Conservation (phyloP, 352 stramenopile species). For the Pythium sp. region DNA sequence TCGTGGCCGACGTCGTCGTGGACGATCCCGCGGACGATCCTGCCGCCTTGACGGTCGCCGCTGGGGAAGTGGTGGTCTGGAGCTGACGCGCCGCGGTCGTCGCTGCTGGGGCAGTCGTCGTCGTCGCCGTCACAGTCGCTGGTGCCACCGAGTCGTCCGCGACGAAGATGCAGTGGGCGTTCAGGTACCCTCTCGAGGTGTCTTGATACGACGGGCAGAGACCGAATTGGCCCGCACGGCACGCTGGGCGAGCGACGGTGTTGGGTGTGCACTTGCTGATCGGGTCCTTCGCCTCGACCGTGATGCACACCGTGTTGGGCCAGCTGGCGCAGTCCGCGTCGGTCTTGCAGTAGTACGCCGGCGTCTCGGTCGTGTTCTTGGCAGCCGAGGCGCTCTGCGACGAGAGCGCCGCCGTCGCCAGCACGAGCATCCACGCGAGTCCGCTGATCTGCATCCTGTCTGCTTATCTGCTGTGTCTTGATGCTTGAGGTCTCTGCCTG, state of each 20-base stretch:
- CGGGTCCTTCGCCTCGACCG: constrained; percentile 68
- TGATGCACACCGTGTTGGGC: constrained; percentile 72
- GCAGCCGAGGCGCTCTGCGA: constrained; percentile 7
- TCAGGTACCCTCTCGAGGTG: constrained; percentile 67
- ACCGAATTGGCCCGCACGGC: constrained; percentile 54
- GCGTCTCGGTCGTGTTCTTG: constrained; percentile 9
- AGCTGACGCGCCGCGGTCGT: constrained; percentile 9
- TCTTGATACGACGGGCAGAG: constrained; percentile 83
- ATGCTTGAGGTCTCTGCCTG: background rate
- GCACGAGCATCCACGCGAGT: constrained; percentile 16
- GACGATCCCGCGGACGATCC: background rate
- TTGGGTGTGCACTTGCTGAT: constrained; percentile 84
- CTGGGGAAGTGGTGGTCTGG: constrained; percentile 7
- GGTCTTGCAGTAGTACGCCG: constrained; percentile 56
- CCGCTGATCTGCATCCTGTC: constrained; percentile 12
- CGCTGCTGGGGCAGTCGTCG: background rate
- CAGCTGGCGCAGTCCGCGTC: constrained; percentile 71
- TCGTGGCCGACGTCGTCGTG: constrained; percentile 5
- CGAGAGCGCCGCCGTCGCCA: constrained; percentile 14
- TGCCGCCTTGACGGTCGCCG: constrained; percentile 19
- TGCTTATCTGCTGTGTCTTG: background rate
- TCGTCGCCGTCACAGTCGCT: constrained; percentile 6
- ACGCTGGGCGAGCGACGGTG: constrained; percentile 64
- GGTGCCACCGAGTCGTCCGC: constrained; percentile 44
- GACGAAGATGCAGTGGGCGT: constrained; percentile 82